phyloP scores from a whole-genome alignment of 2,329 filamentous ascomycete genomes.

The Phialemonium atrogriseum region DNA sequence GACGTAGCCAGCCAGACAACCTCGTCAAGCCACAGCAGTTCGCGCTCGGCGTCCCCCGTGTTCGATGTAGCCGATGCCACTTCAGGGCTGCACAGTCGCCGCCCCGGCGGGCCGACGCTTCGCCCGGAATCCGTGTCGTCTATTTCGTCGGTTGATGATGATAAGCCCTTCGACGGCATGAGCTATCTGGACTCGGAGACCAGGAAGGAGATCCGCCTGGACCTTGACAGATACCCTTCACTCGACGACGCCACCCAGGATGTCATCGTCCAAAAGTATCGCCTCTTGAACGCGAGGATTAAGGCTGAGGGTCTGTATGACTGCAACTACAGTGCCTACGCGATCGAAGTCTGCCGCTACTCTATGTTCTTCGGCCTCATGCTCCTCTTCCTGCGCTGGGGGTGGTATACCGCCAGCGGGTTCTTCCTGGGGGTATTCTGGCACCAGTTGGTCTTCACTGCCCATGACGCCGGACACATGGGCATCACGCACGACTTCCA shows the following conservation, averaged over 20 bases:
- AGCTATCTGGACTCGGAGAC: conserved; percentile 67
- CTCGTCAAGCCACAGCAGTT: conserved; percentile 43
- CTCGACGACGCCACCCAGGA: conserved; percentile 67
- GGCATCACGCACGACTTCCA: conserved; percentile 90
- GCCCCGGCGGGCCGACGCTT: conserved; percentile 19
- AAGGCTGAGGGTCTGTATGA: conserved; percentile 68
- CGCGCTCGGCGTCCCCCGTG: conserved; percentile 40
- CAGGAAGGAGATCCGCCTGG: conserved; percentile 64
- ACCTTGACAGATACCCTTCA: conserved; percentile 72
- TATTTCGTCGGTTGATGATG: conserved; percentile 41
- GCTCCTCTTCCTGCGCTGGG: conserved; percentile 50
- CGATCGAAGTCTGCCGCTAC: conserved; percentile 67
- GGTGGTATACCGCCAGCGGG: conserved; percentile 63
- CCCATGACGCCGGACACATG: conserved; percentile 95
- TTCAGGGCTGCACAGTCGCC: conserved; percentile 20
- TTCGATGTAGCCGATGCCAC: conserved; percentile 33
- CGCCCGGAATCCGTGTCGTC: conserved; percentile 50
- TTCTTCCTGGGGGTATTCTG: conserved; percentile 75
- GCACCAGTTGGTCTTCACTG: conserved; percentile 92
- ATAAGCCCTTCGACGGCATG: conserved; percentile 38
- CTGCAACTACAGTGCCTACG: conserved; percentile 77
- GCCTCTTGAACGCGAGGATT: conserved; percentile 65
- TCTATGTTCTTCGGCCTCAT: conserved; percentile 54
- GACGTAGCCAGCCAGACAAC: conserved; percentile 8
- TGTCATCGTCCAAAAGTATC: conserved; percentile 71